Percentiles rank a stretch among this genome's conserved stretches.
These are phyloP conservation scores for Suillus brevipes DNA, from an alignment of 768 basidiomycete species.

Conservation along the genomic window DNA sequence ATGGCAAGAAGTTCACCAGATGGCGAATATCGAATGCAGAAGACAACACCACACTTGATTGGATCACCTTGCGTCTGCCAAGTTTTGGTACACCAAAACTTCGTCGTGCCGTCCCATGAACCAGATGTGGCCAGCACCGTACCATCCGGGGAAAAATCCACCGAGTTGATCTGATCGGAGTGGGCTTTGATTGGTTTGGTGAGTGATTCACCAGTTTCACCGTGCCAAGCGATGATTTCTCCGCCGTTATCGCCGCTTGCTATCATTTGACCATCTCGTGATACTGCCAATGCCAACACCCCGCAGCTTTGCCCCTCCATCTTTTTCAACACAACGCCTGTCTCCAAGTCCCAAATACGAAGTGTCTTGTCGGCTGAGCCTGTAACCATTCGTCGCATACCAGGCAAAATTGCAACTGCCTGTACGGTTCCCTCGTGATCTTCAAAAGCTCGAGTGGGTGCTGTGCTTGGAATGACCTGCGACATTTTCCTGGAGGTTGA, in stretches of 20 bases:
- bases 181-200: not conserved
- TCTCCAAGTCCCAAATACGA: not conserved
- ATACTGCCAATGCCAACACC: not conserved
- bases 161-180: rapidly evolving
- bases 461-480: not conserved
- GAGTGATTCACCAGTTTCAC: not conserved
- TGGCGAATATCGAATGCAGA: not conserved
- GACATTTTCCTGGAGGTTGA: not conserved
- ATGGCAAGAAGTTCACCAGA: not conserved
- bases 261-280: not conserved
- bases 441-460: not conserved
- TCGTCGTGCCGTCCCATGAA: rapidly evolving
- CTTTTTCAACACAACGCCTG: not conserved
- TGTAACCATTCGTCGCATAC: not conserved
- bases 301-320: not conserved
- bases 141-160: not conserved
- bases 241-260: not conserved
- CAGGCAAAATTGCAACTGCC: not conserved
- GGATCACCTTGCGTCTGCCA: not conserved
- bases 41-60: not conserved
- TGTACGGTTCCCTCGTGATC: not conserved
- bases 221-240: not conserved
- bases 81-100: not conserved
- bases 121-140: not conserved
- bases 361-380: not conserved